phyloP scores from a whole-genome alignment of 495 filamentous ascomycete species.

The Melanomma pulvis-pyrius region DNA sequence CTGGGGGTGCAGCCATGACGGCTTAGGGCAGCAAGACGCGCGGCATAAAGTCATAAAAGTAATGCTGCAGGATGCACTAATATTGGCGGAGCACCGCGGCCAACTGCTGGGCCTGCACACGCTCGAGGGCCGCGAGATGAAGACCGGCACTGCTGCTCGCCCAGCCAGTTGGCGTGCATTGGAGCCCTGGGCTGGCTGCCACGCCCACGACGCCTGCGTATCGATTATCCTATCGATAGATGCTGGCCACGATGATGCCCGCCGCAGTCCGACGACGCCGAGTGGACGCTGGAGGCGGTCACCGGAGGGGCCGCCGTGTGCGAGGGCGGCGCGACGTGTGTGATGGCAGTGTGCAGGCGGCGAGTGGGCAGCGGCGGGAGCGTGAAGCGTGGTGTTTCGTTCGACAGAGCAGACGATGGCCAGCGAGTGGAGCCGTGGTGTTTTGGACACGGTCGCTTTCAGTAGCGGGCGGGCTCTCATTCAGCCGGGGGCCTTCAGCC shows the following conservation, averaged over 20 bases:
- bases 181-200: background rate
- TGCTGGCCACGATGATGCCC: slow-evolving; percentile 6
- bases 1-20: slow-evolving; percentile 1
- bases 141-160: slow-evolving; percentile 17
- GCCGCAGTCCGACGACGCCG: slow-evolving; percentile 8
- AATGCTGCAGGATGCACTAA: slow-evolving; percentile 41
- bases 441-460: too few species aligned
- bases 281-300: background rate
- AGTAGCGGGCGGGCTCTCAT: background rate
- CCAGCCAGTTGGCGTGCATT: background rate
- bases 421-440: background rate
- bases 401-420: background rate
- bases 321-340: background rate
- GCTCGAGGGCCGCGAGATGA: slow-evolving; percentile 33
- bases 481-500: slow-evolving; percentile 29
- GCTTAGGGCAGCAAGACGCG: slow-evolving; percentile 41
- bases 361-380: background rate
- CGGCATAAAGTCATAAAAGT: slow-evolving; percentile 34
- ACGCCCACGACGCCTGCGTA: slow-evolving; percentile 7
- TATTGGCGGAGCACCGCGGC: slow-evolving; percentile 29
- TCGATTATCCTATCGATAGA: slow-evolving; percentile 5
- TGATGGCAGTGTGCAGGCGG: background rate
- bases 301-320: slow-evolving; percentile 10
- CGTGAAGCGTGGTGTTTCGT: slow-evolving; percentile 23
- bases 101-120: slow-evolving; percentile 21